Conservation (phyloP, 805 yeast species). For the Barnettozyma vustinii region DNA sequence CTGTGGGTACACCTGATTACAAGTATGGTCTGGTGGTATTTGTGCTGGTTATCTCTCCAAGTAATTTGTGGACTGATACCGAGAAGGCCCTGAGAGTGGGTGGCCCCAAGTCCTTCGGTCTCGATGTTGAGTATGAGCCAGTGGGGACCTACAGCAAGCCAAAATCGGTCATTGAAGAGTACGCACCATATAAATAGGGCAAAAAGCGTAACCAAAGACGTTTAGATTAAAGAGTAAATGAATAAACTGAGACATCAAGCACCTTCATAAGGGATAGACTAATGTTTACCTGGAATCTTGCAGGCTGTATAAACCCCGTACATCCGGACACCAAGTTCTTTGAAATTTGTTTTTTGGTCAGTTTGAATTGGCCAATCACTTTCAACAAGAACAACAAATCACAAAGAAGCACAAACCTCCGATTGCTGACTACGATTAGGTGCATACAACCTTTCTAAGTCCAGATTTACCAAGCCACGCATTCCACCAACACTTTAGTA, state of each 20-base stretch:
- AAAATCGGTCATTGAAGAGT: constrained; percentile 35
- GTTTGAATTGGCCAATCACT: not conserved
- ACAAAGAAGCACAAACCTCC: not conserved
- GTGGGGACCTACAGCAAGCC: constrained; percentile 33
- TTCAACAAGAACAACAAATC: not conserved
- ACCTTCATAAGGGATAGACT: too few relatives aligned
- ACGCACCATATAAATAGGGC: not conserved
- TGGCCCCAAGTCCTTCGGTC: constrained; percentile 32
- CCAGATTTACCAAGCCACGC: not conserved
- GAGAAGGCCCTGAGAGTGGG: constrained; percentile 34
- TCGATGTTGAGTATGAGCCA: constrained; percentile 32
- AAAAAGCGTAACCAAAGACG: too few relatives aligned
- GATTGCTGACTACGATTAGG: not conserved
- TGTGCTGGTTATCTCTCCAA: constrained; percentile 33
- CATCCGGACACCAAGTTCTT: constrained; percentile 1
- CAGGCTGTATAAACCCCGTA: not conserved
- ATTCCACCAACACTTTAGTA: not conserved
- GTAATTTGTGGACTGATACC: constrained; percentile 31
- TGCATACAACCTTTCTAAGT: not conserved
- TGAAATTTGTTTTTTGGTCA: not conserved
- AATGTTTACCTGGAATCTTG: too few relatives aligned
- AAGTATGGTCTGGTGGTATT: constrained; percentile 40
- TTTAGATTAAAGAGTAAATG: too few relatives aligned
- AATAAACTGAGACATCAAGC: too few relatives aligned
- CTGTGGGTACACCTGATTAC: constrained; percentile 44